A percentile compares a stretch with the other conserved stretches of the same genome.
phyloP scores from a whole-genome alignment of 805 yeast genomes.

The Kuraishia floccosa region DNA sequence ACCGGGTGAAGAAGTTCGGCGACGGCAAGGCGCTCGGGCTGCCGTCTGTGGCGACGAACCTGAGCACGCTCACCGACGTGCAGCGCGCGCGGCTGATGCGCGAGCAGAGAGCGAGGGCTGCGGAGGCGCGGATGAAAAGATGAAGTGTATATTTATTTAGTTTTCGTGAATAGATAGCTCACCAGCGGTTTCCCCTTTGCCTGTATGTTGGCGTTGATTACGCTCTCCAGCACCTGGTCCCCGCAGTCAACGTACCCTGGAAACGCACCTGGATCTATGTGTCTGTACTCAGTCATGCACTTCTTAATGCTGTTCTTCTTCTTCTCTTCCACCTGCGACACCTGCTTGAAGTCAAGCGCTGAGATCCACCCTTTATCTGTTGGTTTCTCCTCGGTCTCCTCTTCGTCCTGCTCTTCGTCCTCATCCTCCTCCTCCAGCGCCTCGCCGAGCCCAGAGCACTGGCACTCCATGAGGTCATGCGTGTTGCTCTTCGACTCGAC shows the following conservation, averaged over 20 bases:
- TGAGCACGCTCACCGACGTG: constrained; percentile 57
- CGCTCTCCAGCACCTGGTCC: constrained; percentile 35
- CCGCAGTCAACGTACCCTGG: constrained; percentile 8
- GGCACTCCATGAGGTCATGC: constrained; percentile 63
- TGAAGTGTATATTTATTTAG: neutral
- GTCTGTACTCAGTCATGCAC: constrained; percentile 53
- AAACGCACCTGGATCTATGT: constrained; percentile 36
- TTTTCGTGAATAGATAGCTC: neutral
- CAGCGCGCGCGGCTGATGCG: constrained; percentile 76
- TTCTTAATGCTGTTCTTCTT: constrained; percentile 35
- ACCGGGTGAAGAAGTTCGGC: constrained; percentile 16
- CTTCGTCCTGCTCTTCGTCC: constrained; percentile 12
- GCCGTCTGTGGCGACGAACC: constrained; percentile 22
- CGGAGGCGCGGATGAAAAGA: constrained; percentile 66
- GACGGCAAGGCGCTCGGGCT: constrained; percentile 22
- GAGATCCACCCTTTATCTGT: constrained; percentile 30
- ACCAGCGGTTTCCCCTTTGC: neutral
- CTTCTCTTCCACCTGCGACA: constrained; percentile 17
- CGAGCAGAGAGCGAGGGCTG: constrained; percentile 93
- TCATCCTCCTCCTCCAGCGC: constrained; percentile 10
- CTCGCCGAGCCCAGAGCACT: constrained; percentile 47
- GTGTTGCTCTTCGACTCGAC: constrained; percentile 49
- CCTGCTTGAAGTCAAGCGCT: constrained; percentile 36
- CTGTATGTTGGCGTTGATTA: constrained; percentile 70
- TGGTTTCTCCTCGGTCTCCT: constrained; percentile 4